phyloP scores from a whole-genome alignment of 2,329 filamentous ascomycete genomes.

The Hortaea sp. region DNA sequence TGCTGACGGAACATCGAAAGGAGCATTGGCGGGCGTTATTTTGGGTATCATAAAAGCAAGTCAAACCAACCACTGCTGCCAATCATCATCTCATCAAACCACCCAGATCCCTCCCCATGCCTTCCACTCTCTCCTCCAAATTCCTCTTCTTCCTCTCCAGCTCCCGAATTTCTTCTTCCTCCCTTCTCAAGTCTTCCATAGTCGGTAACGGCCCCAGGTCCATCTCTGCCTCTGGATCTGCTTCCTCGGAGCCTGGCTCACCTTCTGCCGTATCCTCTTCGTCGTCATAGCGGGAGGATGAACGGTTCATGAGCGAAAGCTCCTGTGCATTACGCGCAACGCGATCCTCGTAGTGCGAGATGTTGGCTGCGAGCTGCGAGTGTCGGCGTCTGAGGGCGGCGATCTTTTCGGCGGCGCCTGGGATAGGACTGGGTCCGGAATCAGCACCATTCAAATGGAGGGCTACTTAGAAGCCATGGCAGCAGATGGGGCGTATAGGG shows the following conservation, averaged over 20 bases:
- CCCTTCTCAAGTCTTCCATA: conserved; percentile 52
- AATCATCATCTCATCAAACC: conserved; percentile 31
- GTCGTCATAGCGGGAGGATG: conserved; percentile 18
- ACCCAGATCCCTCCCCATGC: conserved; percentile 59
- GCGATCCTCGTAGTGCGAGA: conserved; percentile 69
- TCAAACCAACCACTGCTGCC: background rate
- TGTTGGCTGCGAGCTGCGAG: conserved; percentile 59
- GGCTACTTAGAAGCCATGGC: background rate
- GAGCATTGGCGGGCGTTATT: too few relatives aligned
- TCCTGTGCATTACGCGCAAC: conserved; percentile 68
- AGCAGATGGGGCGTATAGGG: background rate
- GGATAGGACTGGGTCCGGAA: conserved; percentile 47
- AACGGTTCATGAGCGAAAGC: conserved; percentile 59
- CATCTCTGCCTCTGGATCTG: conserved; percentile 26
- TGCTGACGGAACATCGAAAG: too few relatives aligned
- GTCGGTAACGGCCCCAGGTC: conserved; percentile 27
- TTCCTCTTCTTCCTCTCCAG: conserved; percentile 53
- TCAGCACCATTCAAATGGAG: too few relatives aligned
- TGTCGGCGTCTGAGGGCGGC: conserved; percentile 60
- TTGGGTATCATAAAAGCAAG: background rate
- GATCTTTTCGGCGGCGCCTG: conserved; percentile 70
- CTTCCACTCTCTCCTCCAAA: conserved; percentile 54
- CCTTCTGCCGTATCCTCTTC: conserved; percentile 37
- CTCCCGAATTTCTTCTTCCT: conserved; percentile 59
- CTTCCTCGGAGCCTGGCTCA: conserved; percentile 46